Conservation (phyloP, 2,329 filamentous ascomycete genomes). For the Tricladium varicosporioides region DNA sequence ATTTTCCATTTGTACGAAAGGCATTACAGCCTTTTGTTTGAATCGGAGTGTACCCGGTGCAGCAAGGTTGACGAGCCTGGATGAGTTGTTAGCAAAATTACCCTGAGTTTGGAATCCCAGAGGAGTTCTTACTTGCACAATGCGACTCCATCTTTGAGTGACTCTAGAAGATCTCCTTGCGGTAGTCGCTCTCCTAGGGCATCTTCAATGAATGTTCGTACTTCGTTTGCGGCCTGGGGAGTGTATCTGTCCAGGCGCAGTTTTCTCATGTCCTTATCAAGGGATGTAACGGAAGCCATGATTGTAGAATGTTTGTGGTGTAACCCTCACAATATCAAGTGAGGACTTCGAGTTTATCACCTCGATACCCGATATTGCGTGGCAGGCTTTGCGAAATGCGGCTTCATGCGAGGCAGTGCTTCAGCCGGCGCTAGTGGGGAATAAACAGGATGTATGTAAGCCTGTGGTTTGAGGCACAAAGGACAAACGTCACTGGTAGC, state of each 20-base stretch:
- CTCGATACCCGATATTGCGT: constrained; percentile 1
- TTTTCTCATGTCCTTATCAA: constrained; percentile 94
- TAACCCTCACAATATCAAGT: constrained; percentile 4
- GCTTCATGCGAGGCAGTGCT: constrained; percentile 3
- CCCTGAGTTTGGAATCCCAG: background rate
- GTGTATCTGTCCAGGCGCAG: constrained; percentile 93
- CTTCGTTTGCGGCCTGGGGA: constrained; percentile 83
- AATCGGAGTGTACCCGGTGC: constrained; percentile 78
- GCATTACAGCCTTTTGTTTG: constrained; percentile 84
- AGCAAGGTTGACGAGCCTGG: constrained; percentile 74
- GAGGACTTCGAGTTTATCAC: background rate
- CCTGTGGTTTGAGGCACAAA: too few relatives aligned
- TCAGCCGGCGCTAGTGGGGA: background rate
- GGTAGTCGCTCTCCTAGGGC: constrained; percentile 72
- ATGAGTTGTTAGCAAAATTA: constrained; percentile 11
- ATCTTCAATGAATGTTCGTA: constrained; percentile 80
- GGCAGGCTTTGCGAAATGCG: constrained; percentile 13
- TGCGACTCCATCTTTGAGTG: constrained; percentile 84
- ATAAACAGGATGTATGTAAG: background rate
- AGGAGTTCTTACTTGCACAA: constrained; percentile 74
- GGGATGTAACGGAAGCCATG: constrained; percentile 91
- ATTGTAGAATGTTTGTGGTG: constrained; percentile 12
- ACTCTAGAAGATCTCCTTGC: constrained; percentile 75
- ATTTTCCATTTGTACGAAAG: constrained; percentile 99
- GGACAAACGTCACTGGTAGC: too few relatives aligned